Evolutionary conservation across 1,284 basidiomycete genomes (phyloP).

Genomic region (Sanghuangporus weigelae): DNA sequence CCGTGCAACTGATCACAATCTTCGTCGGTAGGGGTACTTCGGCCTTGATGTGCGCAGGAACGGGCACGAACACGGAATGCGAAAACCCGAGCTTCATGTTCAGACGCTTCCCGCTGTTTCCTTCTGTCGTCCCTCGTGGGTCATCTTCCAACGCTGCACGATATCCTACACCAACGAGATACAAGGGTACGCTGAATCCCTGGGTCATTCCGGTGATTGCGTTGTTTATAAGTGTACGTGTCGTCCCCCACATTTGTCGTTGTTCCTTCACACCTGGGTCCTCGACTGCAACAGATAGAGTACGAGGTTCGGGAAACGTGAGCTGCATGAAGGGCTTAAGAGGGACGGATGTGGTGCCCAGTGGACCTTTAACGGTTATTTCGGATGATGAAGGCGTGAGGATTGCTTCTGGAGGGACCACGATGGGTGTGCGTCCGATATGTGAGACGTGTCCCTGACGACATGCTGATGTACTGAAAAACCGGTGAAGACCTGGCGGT

Average conservation of each 20-base stretch:
- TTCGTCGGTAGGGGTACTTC: conserved; percentile 69
- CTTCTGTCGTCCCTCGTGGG: conserved; percentile 56
- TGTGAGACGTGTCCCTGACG: conserved; percentile 50
- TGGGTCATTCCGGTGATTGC: conserved; percentile 87
- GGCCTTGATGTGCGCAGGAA: conserved; percentile 76
- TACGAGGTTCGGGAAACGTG: conserved; percentile 43
- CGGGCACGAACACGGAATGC: conserved; percentile 79
- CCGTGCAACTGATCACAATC: conserved; percentile 62
- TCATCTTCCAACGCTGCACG: conserved; percentile 85
- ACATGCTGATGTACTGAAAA: conserved; percentile 41
- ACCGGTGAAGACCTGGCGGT: conserved; percentile 28
- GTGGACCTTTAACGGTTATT: conserved; percentile 67
- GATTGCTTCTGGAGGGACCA: conserved; percentile 62
- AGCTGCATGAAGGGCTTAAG: conserved; percentile 69
- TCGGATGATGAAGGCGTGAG: conserved; percentile 48
- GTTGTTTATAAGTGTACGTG: conserved; percentile 84
- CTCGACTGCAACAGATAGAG: conserved; percentile 62
- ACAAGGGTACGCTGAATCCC: conserved; percentile 80
- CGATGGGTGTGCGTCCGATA: conserved; percentile 78
- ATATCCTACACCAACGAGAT: conserved; percentile 95
- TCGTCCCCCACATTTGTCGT: conserved; percentile 90
- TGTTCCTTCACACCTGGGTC: conserved; percentile 72
- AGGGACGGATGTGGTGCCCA: conserved; percentile 66
- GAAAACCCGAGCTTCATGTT: conserved; percentile 92
- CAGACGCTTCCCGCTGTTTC: conserved; percentile 58